Evolutionary conservation across 805 yeast species (phyloP).

Genomic region (Metschnikowia continentalis): DNA sequence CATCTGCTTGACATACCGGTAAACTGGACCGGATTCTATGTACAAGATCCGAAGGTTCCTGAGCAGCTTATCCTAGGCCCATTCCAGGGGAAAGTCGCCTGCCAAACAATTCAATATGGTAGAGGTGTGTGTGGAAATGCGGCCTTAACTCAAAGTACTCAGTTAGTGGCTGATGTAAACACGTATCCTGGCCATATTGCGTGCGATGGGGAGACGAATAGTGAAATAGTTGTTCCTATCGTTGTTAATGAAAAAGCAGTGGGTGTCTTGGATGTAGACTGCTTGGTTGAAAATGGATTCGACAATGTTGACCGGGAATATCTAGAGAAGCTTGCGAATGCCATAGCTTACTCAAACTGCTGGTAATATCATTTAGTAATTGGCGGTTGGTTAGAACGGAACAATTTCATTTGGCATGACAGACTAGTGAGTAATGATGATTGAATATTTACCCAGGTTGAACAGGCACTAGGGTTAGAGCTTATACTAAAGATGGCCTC

Average conservation of each 20-base stretch:
- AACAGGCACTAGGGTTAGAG: not conserved
- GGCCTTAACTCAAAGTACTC: slow-evolving; percentile 55
- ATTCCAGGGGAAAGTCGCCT: slow-evolving; percentile 95
- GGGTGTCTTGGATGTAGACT: slow-evolving; percentile 89
- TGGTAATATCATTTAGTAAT: not conserved
- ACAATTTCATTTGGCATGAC: not conserved
- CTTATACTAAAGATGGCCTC: not conserved
- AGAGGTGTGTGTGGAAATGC: slow-evolving; percentile 92
- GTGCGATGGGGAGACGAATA: slow-evolving; percentile 90
- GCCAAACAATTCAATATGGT: slow-evolving; percentile 76
- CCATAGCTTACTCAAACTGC: slow-evolving; percentile 6
- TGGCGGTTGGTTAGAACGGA: not conserved
- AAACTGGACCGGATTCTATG: slow-evolving; percentile 94
- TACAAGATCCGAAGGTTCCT: slow-evolving; percentile 36
- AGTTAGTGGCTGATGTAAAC: slow-evolving; percentile 73
- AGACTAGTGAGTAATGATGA: too few relatives aligned
- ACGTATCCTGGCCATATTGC: slow-evolving; percentile 91
- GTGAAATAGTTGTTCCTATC: slow-evolving; percentile 92
- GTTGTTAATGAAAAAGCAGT: slow-evolving; percentile 36
- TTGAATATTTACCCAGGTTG: not conserved
- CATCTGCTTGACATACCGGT: slow-evolving; percentile 53
- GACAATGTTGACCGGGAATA: slow-evolving; percentile 54
- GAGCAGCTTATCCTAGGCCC: slow-evolving; percentile 75
- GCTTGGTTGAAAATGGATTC: slow-evolving; percentile 62
- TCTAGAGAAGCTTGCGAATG: slow-evolving; percentile 55